Percentiles rank a stretch among this genome's conserved stretches.
Evolutionary conservation across 495 filamentous ascomycete species (phyloP).

Genomic region (Penicillium mononematosum): DNA sequence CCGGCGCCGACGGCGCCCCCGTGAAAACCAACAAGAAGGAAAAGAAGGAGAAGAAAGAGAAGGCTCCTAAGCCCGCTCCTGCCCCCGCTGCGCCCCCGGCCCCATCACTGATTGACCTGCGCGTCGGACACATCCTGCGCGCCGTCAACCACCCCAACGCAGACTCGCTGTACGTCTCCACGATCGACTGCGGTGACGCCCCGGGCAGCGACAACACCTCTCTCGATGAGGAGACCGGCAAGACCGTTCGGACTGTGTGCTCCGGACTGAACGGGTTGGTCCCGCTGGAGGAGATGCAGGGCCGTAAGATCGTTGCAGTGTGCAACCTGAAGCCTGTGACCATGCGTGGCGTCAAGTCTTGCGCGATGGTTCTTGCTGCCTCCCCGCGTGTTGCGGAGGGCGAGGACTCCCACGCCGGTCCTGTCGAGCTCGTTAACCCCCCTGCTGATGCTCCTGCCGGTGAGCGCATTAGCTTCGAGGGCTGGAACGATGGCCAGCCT

Average conservation of each 20-base stretch:
- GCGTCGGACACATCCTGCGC: constrained; percentile 95
- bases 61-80: constrained; percentile 61
- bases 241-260: constrained; percentile 90
- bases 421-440: constrained; percentile 88
- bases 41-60: constrained; percentile 86
- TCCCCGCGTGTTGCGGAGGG: constrained; percentile 76
- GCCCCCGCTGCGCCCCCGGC: constrained; percentile 69
- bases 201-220: constrained; percentile 82
- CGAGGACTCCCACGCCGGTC: constrained; percentile 79
- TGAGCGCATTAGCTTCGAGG: constrained; percentile 88
- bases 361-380: constrained; percentile 94
- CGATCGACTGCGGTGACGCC: constrained; percentile 92
- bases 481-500: constrained; percentile 82
- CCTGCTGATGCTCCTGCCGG: constrained; percentile 77
- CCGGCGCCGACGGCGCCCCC: constrained; percentile 42
- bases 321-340: constrained; percentile 98
- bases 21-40: constrained; percentile 51
- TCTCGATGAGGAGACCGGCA: constrained; percentile 72
- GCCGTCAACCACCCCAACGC: constrained; percentile 94
- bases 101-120: constrained; percentile 85
- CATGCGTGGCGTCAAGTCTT: constrained; percentile 95
- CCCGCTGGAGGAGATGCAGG: constrained; percentile 93
- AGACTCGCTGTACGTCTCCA: constrained; percentile 92
- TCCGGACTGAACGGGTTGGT: constrained; percentile 92
- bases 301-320: constrained; percentile 87